These are phyloP conservation scores for Pyrus hybrid DNA, from an alignment of 331 rosid genomes.

Conservation along the genomic window DNA sequence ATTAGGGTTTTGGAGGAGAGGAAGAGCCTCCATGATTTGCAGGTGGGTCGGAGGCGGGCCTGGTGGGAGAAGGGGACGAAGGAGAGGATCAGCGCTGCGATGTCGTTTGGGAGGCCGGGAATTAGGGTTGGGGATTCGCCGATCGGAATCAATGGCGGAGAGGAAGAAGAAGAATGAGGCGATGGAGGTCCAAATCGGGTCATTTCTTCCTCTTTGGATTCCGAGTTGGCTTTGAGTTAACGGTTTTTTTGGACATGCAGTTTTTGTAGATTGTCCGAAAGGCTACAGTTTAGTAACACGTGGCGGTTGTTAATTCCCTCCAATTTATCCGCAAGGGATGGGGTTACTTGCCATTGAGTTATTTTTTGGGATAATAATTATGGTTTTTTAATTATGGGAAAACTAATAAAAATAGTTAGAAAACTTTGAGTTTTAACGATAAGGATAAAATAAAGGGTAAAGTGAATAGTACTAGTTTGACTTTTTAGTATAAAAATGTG, in stretches of 20 bases:
- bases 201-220: neutral
- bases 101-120: conserved; percentile 74
- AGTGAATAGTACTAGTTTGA: too few relatives aligned
- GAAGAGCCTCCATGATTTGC: conserved; percentile 56
- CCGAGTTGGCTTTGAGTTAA: neutral
- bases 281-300: neutral
- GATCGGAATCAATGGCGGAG: neutral
- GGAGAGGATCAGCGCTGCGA: conserved; percentile 45
- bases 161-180: neutral
- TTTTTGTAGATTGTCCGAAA: neutral
- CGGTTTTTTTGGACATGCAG: neutral
- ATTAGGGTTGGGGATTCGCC: conserved; percentile 32
- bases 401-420: too few relatives aligned
- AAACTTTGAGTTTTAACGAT: too few relatives aligned
- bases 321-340: neutral
- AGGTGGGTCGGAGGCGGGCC: conserved; percentile 52
- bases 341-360: too few relatives aligned
- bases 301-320: neutral
- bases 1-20: conserved; percentile 52
- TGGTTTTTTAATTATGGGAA: too few relatives aligned
- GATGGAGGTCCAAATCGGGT: neutral
- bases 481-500: too few relatives aligned
- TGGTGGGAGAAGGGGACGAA: conserved; percentile 54
- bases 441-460: too few relatives aligned
- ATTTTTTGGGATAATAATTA: too few relatives aligned